Base-by-base conservation (phyloP, 202 grass and related monocot species). In the Saccharum hybrid region DNA sequence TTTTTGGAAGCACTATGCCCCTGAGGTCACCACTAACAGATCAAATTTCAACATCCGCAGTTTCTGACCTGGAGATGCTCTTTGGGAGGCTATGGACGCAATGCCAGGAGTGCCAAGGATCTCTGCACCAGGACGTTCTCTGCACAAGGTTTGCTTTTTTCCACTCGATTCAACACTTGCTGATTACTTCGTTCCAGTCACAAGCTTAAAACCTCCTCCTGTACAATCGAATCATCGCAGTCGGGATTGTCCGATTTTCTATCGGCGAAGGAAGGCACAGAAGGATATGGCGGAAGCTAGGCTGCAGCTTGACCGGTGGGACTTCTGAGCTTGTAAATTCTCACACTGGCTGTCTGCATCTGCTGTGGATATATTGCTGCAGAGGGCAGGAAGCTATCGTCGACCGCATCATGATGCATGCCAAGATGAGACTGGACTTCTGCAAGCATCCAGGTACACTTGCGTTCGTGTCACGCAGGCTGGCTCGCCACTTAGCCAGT, bases 231-330 rank as follows among this genome's bases (percentile, higher is more conserved):
- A 42, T 22, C 57, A 68, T 80, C 3, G 14, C 75, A 98, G 96
- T 78, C 91, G 93, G 46, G 96, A 96, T 86, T 98, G 96, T 76
- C 96, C 96, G 2, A 98, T 98, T 71, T 98, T 98, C 82, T 98
- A 98, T 75, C 89, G 96, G 46, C 76, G 96, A 72, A 90, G 92
- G 54, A 98, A 98, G 84, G 96, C 93, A 0, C 96, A 98, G 71
- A 98, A 98, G 71, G 96, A 98, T 74, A 94, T 98, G 96, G 89
- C 96, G 14, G 91, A 98, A 90, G 96, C 96, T 89, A 98, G 90
- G 77, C 46, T 87, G 51, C 96, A 98, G 77, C 96, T 98, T 62
- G 89, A 92, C 14, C 93, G 96, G 1, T 98, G 96, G 96, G 92
- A 92, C 75, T 98, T 96, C 69, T 98, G 88, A 93, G 65, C 11